Percentiles rank a stretch among this genome's conserved stretches.
phyloP scores from a whole-genome alignment of 129 eudicot species.

The Flaveria trinervia region DNA sequence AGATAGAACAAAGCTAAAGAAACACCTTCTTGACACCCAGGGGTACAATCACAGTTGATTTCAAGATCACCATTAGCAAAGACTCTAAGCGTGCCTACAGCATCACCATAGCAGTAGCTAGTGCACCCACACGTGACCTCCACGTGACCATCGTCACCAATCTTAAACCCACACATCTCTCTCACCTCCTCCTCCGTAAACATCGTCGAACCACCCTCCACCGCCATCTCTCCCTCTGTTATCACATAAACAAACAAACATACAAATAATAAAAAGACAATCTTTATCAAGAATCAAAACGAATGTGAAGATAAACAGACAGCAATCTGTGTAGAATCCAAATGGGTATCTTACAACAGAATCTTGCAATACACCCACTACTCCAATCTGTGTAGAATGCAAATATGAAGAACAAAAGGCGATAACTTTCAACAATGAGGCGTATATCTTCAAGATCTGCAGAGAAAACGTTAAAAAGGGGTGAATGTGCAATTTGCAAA shows the following conservation, averaged over 20 bases:
- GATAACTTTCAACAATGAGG: constrained; percentile 34
- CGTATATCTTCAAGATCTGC: constrained; percentile 51
- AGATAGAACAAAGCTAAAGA: background rate
- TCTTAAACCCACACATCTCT: constrained; percentile 58
- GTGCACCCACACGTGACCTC: constrained; percentile 86
- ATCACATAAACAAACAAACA: background rate
- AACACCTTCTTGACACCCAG: constrained; percentile 73
- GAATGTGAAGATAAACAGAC: constrained; percentile 10
- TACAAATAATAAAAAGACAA: background rate
- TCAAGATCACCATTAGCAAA: constrained; percentile 62
- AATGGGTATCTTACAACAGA: constrained; percentile 13
- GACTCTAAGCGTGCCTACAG: constrained; percentile 75
- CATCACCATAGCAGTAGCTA: constrained; percentile 72
- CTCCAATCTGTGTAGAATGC: constrained; percentile 5
- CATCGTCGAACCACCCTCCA: constrained; percentile 37
- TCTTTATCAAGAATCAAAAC: constrained; percentile 13
- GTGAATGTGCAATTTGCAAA: constrained; percentile 15
- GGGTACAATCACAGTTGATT: constrained; percentile 73
- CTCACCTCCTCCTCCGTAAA: constrained; percentile 66
- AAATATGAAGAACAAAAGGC: constrained; percentile 22
- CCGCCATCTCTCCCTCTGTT: constrained; percentile 24
- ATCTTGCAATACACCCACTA: background rate
- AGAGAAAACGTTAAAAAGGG: constrained; percentile 40
- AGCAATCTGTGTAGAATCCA: constrained; percentile 4
- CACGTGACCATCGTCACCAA: constrained; percentile 53